A percentile compares a stretch with the other conserved stretches of the same genome.
These are phyloP conservation scores for Colletotrichum neosansevieriae DNA, from an alignment of 2,329 filamentous ascomycete genomes.

Conservation along the genomic window DNA sequence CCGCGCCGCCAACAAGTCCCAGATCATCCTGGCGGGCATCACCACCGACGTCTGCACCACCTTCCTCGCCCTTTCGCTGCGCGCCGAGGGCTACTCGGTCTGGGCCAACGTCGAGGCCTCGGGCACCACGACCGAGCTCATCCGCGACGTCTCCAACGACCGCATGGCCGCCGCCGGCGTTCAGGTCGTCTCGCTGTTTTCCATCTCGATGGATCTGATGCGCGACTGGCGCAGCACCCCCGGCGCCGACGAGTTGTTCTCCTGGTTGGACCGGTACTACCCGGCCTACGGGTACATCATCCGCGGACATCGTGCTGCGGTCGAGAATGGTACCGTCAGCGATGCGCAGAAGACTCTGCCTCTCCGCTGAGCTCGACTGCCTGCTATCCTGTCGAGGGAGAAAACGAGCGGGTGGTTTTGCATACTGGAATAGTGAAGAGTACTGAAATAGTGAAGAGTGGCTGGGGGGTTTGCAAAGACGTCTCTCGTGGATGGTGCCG, in stretches of 20 bases:
- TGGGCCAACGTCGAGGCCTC: constrained; percentile 80
- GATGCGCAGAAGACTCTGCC: constrained; percentile 61
- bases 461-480: too few species aligned
- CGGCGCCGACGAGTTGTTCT: constrained; percentile 68
- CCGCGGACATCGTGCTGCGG: constrained; percentile 69
- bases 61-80: constrained; percentile 79
- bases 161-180: constrained; percentile 77
- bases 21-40: constrained; percentile 80
- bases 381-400: too few species aligned
- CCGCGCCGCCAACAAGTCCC: constrained; percentile 72
- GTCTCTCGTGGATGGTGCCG: too few species aligned
- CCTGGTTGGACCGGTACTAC: constrained; percentile 73
- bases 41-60: constrained; percentile 81
- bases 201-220: constrained; percentile 76
- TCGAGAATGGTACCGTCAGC: constrained; percentile 69
- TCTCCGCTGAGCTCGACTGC: constrained; percentile 1
- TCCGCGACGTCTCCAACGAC: constrained; percentile 73
- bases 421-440: background rate
- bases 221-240: constrained; percentile 73
- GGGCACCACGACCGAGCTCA: constrained; percentile 72
- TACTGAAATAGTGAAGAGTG: background rate
- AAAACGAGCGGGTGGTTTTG: too few species aligned
- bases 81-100: constrained; percentile 78
- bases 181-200: constrained; percentile 71
- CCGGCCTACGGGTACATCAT: constrained; percentile 75